Evolutionary conservation across 805 yeast genomes (phyloP), one percentile per base, ranked within the genome.

Genomic region (Nakazawaea populi): DNA sequence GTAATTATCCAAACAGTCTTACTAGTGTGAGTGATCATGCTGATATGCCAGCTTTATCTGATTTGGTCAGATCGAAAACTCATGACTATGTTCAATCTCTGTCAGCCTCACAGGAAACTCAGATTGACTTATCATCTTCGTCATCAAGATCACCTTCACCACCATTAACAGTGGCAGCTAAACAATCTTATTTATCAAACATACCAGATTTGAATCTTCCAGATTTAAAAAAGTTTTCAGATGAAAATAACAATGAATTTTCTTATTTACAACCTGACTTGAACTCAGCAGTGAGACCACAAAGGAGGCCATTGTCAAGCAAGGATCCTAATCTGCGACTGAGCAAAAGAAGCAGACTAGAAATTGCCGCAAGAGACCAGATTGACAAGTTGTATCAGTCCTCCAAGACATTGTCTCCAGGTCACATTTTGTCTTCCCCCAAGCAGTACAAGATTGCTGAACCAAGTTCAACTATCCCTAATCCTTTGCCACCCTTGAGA

Each of bases 321-420:
- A 43, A 43, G 32, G 46, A 43, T 34, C 46, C 46, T 14, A 43
- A 43, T 43, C 14, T 43, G 24, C 46, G 29, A 14, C 46, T 32
- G 27, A 34, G 30, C 28, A 14, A 32, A 39, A 32, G 30, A 14
- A 32, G 11, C 14, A n/a, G 38, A 32, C 6, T n/a, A n/a, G 36
- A 42, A 27, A 42, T 11, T 37, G 40, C 18, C 14, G 40, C 40
- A 8, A 37, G 14, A 10, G 40, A 37, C 8, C 10, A 37, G 14
- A 37, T 37, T 37, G 40, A 37, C 14, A 37, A 37, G 14, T 42
- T 43, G 10, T 31, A 43, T 24, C 12, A 14, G 5, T 29, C 30
- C 18, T 43, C 38, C 9, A 31, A 14, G n/a, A 5, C 38, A 8
- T 24, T 46, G 5, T 39, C 49, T 29, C 49, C 43, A 6, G 32